Base-by-base conservation (phyloP, 169 alveolate species). In the Cryptosporidium meleagridis region DNA sequence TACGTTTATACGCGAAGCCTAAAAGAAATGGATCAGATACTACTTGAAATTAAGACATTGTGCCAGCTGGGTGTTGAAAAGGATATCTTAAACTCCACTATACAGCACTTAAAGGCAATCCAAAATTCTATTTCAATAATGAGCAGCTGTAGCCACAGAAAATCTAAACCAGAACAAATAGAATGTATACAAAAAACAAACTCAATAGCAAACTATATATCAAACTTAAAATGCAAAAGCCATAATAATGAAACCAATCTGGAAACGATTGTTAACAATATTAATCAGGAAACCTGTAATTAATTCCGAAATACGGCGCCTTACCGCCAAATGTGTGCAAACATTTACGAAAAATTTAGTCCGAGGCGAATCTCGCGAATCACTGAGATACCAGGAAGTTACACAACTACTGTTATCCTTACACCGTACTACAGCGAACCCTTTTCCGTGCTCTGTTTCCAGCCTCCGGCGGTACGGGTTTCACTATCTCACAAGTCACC, bases 51-150 rank as follows among this genome's bases (percentile, higher is more conserved):
- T 58, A 92, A 94, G 69, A 93, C 94, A 61, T 91, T 96, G 9
- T 97, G 98, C 89, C 93, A 95, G 61, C 93, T 95, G 37, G 98
- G 98, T 16, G 96, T 95, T 14, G 89, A 94, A 37, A 96, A 94
- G 69, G 96, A 94, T 58, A 91, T 91, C 55, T 84, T 96, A 18
- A 70, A 65, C 33, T 41, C 89, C 1, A 65, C 89, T 31, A 44
- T 80, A 5, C 35, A 35, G 2, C 75, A 62, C 16, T 52, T 80
- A 29, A 59, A 65, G 33, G 75, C 80, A 21, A 39, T 80, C 1
- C 89, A 61, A 26, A 37, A 37, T 33, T 80, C 75, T 0, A 80
- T 80, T 29, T 35, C 52, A 18, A 67, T 80, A 6, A 26, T 62
- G 41, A 41, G 21, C 33, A 69, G 23, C 18, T 29, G 41, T 10